Evolutionary conservation across 306 rosid genomes (phyloP).

Genomic region (Ammopiptanthus mongolicus): DNA sequence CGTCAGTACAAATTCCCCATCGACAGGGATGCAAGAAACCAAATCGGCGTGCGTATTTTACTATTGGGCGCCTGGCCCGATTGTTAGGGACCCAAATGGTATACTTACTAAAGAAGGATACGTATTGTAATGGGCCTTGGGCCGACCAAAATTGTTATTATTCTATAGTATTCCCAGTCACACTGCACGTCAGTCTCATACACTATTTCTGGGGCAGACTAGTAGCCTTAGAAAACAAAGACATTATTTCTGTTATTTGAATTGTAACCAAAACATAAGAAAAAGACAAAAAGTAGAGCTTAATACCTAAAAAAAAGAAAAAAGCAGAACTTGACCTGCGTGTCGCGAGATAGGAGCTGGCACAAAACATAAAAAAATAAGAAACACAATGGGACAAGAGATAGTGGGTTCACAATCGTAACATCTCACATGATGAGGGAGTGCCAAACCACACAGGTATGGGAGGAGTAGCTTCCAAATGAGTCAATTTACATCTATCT

Average conservation of each 20-base stretch:
- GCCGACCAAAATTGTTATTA: background rate
- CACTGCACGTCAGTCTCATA: no score
- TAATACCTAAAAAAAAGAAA: no score
- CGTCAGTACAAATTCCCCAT: background rate
- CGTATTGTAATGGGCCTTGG: background rate
- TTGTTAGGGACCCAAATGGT: no score
- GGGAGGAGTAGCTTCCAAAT: background rate
- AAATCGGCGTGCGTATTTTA: background rate
- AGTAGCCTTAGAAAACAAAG: no score
- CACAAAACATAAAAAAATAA: background rate
- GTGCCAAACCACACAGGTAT: constrained; percentile 17
- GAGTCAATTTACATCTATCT: background rate
- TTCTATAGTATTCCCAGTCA: background rate
- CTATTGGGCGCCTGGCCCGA: background rate
- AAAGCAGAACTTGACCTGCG: no score
- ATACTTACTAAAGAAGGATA: no score
- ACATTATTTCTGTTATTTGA: no score
- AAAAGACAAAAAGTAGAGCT: no score
- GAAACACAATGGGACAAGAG: constrained; percentile 26
- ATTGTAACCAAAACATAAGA: no score
- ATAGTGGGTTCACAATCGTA: constrained; percentile 38
- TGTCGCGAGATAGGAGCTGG: background rate
- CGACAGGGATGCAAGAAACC: background rate
- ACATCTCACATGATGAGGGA: constrained; percentile 11
- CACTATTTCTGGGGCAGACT: no score